phyloP scores from a whole-genome alignment of 305 asterid genomes.

The Fraxinus angustifolia region DNA sequence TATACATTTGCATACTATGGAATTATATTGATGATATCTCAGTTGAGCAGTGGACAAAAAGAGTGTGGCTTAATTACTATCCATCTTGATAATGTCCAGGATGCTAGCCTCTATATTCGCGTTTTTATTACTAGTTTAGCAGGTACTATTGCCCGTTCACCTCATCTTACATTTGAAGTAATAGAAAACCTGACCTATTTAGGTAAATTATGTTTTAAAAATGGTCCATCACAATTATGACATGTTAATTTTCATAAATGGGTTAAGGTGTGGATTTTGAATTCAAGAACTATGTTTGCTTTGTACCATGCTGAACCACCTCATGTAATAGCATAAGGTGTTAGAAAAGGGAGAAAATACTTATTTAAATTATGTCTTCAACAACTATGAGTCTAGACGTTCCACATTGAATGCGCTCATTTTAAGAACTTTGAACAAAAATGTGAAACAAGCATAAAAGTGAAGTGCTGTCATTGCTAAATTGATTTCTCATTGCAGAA shows the following conservation, averaged over 20 bases:
- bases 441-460: background rate
- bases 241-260: background rate
- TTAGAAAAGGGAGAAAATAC: background rate
- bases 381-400: background rate
- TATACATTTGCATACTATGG: constrained; percentile 60
- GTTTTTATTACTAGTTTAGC: constrained; percentile 55
- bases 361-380: background rate
- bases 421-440: background rate
- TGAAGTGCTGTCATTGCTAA: background rate
- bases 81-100: constrained; percentile 10
- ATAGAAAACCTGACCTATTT: background rate
- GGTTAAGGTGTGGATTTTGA: background rate
- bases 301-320: background rate
- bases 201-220: background rate
- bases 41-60: constrained; percentile 42
- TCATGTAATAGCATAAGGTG: background rate
- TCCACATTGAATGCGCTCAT: background rate
- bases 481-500: constrained; percentile 22
- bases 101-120: constrained; percentile 36
- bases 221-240: background rate
- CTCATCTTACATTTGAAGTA: background rate
- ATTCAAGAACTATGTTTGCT: background rate
- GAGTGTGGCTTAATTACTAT: constrained; percentile 29
- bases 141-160: constrained; percentile 26
- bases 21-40: constrained; percentile 51